Base-by-base conservation (phyloP, 306 rosid species). In the Fagus crenata region DNA sequence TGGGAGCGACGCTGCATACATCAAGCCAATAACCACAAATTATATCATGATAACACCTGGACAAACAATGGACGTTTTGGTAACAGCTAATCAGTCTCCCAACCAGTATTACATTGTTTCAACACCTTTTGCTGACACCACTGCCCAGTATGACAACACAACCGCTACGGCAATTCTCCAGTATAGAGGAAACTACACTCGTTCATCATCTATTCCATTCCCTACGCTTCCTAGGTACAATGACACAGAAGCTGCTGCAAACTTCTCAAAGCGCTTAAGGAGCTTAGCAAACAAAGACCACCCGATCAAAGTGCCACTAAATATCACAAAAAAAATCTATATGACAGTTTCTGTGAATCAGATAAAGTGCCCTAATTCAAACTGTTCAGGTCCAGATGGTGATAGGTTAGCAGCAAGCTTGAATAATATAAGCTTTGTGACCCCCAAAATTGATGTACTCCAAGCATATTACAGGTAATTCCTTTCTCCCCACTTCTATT, bases 391-490 rank as follows among this genome's bases (percentile, higher is more conserved):
- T 32, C 86, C 87, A 28, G 72, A 74, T 69, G 84, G 81, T 35
- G 78, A 81, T 4, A 75, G 84, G 63, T 49, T 87, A 0, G 73
- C 90, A 18, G 55, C 91, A 2, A 83, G 85, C 72, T 51, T 89
- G 79, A 87, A 80, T 82, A 89, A 87, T 80, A 72, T 82, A 69
- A 87, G 87, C 31, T 89, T 87, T 58, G 73, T 61, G 11, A 3
- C 15, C 22, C 90, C 89, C 41, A 18, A 1, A 12, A 74, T 68
- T 33, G 81, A 79, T 60, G 69, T 90, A 8, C 68, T 87, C 2
- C 81, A 87, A 84, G 87, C 91, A 7, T 90, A 86, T 69, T 82
- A 87, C 86, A 55, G 85, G 84, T 86, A 82, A 1, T 7, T 5
- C 5, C 28, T 22, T 4, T 32, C 8, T n/a, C 15, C 7, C 1